phyloP scores from a whole-genome alignment of 805 yeast genomes.

The Jamesozyma gamospora region DNA sequence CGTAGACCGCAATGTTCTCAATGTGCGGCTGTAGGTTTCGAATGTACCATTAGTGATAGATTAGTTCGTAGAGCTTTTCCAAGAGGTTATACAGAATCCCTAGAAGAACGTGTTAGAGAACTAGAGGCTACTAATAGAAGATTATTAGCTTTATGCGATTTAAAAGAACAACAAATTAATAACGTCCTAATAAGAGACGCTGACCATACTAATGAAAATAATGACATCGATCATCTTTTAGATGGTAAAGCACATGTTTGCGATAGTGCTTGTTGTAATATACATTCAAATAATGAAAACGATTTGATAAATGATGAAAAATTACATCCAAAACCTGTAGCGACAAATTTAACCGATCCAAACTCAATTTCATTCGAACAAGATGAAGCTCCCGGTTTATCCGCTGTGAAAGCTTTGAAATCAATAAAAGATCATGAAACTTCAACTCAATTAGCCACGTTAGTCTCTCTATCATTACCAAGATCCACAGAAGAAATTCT shows the following conservation, averaged over 20 bases:
- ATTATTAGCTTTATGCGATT: slow-evolving; percentile 38
- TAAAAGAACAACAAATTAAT: slow-evolving; percentile 22
- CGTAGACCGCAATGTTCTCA: slow-evolving; percentile 61
- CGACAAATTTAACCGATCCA: slow-evolving; percentile 21
- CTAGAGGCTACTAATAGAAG: slow-evolving; percentile 72
- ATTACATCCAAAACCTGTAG: slow-evolving; percentile 20
- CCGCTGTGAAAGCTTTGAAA: slow-evolving; percentile 53
- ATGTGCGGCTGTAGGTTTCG: slow-evolving; percentile 76
- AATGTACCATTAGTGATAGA: slow-evolving; percentile 80
- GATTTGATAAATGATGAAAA: slow-evolving; percentile 3
- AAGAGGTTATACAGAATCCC: slow-evolving; percentile 81
- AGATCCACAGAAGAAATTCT: slow-evolving; percentile 71
- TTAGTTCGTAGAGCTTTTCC: slow-evolving; percentile 83
- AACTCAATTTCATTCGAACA: slow-evolving; percentile 46
- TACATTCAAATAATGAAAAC: neutral
- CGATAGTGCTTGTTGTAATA: slow-evolving; percentile 2
- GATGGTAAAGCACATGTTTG: neutral
- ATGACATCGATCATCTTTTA: too few relatives aligned
- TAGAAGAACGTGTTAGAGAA: slow-evolving; percentile 82
- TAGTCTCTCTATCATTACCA: slow-evolving; percentile 66
- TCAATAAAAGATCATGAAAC: slow-evolving; percentile 45
- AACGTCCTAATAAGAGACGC: neutral
- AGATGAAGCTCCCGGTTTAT: slow-evolving; percentile 67
- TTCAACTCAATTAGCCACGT: slow-evolving; percentile 39
- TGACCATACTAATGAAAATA: neutral